Evolutionary conservation across 2,329 filamentous ascomycete genomes (phyloP).

Genomic region (Cladosporium sp.): DNA sequence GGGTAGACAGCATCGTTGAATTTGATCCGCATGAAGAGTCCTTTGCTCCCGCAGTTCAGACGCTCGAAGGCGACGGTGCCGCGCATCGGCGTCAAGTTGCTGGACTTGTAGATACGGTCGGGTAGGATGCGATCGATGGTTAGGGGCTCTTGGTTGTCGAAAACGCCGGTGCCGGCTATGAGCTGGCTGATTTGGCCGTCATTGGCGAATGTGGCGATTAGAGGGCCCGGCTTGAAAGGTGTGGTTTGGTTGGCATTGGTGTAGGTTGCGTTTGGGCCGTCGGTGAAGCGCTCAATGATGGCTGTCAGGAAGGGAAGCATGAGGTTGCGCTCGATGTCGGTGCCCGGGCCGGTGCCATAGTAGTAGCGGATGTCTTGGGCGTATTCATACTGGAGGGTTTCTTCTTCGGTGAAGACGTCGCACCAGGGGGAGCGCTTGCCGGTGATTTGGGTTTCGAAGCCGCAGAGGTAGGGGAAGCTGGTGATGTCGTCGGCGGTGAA

Average conservation of each 20-base stretch:
- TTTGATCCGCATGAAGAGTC: conserved; percentile 52
- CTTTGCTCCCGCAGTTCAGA: conserved; percentile 48
- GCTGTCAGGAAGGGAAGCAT: conserved; percentile 59
- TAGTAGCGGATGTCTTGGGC: conserved; percentile 60
- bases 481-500: conserved; percentile 52
- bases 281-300: conserved; percentile 50
- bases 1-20: conserved; percentile 62
- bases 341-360: conserved; percentile 58
- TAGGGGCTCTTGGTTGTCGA: conserved; percentile 52
- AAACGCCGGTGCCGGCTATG: conserved; percentile 56
- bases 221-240: conserved; percentile 49
- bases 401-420: conserved; percentile 54
- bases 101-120: conserved; percentile 50
- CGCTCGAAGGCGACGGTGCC: conserved; percentile 63
- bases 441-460: conserved; percentile 64
- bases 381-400: conserved; percentile 61
- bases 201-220: conserved; percentile 61
- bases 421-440: conserved; percentile 58
- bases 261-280: conserved; percentile 50
- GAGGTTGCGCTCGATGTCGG: conserved; percentile 51
- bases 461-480: conserved; percentile 63
- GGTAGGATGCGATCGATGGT: conserved; percentile 40
- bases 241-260: conserved; percentile 41
- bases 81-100: conserved; percentile 58
- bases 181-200: conserved; percentile 64